Percentiles rank a stretch among this genome's conserved stretches.
These are phyloP conservation scores for Neofusicoccum ribis DNA, from an alignment of 2,329 filamentous ascomycete species.

Conservation along the genomic window DNA sequence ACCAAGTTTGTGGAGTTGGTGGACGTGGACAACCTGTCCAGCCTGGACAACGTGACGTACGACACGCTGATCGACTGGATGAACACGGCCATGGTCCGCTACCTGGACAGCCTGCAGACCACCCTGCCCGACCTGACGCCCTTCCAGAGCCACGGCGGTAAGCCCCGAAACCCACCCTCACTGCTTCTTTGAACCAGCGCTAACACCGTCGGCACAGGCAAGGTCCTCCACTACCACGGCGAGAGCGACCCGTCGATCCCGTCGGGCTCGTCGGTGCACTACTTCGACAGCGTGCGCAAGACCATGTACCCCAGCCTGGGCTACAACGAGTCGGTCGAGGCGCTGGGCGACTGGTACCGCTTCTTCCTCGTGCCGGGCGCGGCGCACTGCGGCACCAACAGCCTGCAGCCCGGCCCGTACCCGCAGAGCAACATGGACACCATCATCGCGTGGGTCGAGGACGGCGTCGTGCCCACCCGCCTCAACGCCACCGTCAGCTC, in stretches of 20 bases:
- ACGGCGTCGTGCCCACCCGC: constrained; percentile 31
- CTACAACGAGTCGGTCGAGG: constrained; percentile 24
- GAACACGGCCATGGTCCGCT: constrained; percentile 46
- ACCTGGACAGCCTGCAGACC: constrained; percentile 55
- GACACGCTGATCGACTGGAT: constrained; percentile 60
- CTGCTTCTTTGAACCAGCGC: neutral
- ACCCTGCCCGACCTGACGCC: constrained; percentile 54
- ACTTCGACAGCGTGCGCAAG: constrained; percentile 54
- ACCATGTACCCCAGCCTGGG: constrained; percentile 45
- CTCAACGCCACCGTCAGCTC: constrained; percentile 43
- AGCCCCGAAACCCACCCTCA: neutral
- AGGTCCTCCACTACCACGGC: constrained; percentile 59
- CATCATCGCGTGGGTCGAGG: constrained; percentile 24
- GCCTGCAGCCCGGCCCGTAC: constrained; percentile 21
- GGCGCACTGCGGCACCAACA: constrained; percentile 21
- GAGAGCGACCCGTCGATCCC: constrained; percentile 57
- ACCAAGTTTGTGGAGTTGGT: constrained; percentile 42
- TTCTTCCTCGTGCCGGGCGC: constrained; percentile 42
- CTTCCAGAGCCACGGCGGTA: constrained; percentile 51
- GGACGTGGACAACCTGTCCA: constrained; percentile 24
- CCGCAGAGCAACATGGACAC: constrained; percentile 21
- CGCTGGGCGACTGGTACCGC: constrained; percentile 56
- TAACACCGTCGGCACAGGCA: constrained; percentile 28
- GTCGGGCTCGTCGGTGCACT: constrained; percentile 55
- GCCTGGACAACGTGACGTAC: constrained; percentile 47